These are phyloP conservation scores for Rhizophora mangle DNA, from an alignment of 345 rosid species.

Conservation along the genomic window DNA sequence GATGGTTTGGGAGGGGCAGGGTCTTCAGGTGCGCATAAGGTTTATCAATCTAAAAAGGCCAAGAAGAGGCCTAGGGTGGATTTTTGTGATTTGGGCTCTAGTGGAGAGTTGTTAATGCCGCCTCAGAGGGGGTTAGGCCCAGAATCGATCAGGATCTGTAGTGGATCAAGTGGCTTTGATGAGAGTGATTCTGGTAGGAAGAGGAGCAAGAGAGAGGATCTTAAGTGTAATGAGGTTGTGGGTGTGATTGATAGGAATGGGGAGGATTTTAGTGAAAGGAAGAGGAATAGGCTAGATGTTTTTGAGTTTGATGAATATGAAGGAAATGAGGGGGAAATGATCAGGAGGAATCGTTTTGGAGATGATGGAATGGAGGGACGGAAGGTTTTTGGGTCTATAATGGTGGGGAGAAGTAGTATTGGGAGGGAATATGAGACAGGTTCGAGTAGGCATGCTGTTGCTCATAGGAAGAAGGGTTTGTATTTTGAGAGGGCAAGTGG, in stretches of 20 bases:
- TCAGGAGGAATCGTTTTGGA: conserved; percentile 38
- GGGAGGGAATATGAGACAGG: conserved; percentile 49
- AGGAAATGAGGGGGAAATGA: conserved; percentile 49
- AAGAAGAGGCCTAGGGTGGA: conserved; percentile 63
- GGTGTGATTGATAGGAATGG: conserved; percentile 41
- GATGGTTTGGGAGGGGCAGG: conserved; percentile 47
- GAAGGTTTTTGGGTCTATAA: conserved; percentile 44
- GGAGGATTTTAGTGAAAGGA: conserved; percentile 40
- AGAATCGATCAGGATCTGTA: conserved; percentile 42
- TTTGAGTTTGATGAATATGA: conserved; percentile 84
- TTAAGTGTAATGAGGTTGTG: conserved; percentile 31
- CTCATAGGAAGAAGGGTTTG: conserved; percentile 46
- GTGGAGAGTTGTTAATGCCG: conserved; percentile 61
- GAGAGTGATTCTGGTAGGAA: conserved; percentile 41
- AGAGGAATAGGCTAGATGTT: conserved; percentile 66
- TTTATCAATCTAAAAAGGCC: conserved; percentile 40
- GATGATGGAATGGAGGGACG: conserved; percentile 41
- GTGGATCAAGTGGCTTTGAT: conserved; percentile 40
- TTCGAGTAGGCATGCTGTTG: conserved; percentile 42
- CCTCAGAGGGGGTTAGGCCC: conserved; percentile 43
- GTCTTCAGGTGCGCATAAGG: conserved; percentile 40
- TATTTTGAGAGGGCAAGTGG: conserved; percentile 46
- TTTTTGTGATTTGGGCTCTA: conserved; percentile 70
- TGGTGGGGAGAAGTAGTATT: conserved; percentile 31
- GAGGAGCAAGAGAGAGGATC: conserved; percentile 40